Base-by-base conservation (phyloP, 208 protist species). In the Novymonas esmeraldas region DNA sequence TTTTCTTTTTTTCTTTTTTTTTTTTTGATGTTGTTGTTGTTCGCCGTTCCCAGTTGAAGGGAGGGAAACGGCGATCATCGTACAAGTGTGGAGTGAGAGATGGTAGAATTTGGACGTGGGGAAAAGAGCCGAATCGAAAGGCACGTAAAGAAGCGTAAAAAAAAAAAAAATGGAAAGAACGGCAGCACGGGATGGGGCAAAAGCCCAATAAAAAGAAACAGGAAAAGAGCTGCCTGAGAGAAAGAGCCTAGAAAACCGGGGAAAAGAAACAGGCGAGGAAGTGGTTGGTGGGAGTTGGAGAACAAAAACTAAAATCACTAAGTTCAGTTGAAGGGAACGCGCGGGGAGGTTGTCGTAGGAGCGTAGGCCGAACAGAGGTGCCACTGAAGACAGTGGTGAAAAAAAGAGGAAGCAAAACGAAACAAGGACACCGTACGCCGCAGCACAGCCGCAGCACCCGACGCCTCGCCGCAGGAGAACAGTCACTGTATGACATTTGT, bases 301-400 rank as follows among this genome's bases (percentile, higher is more conserved):
- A 67, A 65, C 26, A 52, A 67, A 65, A 38, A 24, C 68, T 74
- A 74, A 68, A 68, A 39, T 74, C 52, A 63, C 60, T 74, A 74
- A 74, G 60, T 66, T 56, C 71, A 61, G 49, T 70, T 64, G 56
- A 64, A 59, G 31, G 26, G 28, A 61, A 6, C 2, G 45, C 16
- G 26, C 38, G 3, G 10, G 18, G 26, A 31, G n/a, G n/a, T n/a
- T 59, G 52, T 29, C 26, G 52, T 16, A 13, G 52, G n/a, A 13
- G 33, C 52, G 42, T 44, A 50, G 67, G 51, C 18, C 20, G 28
- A 36, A 29, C 46, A 61, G 46, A 36, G n/a, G 45, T 59, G 28
- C n/a, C 22, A 52, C 64, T 22, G 13, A 59, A 57, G 28, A 33
- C 22, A 36, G 14, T 60, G 48, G 29, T 18, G 20, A 55, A 42